Base-by-base conservation (phyloP, 805 yeast species). In the Clavispora carvajalis region DNA sequence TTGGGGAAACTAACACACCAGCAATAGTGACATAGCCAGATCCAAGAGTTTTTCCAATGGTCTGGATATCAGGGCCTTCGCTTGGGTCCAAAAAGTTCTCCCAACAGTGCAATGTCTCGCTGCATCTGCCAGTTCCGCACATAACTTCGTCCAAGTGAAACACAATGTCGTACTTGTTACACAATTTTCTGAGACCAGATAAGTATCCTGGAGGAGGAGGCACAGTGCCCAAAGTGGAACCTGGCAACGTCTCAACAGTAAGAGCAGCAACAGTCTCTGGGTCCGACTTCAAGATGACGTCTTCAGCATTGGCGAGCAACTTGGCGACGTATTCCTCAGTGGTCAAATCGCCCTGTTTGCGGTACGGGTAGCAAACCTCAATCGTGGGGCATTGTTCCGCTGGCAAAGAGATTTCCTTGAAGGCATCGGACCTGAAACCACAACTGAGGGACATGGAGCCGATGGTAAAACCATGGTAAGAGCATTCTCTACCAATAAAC, bases 141-240 rank as follows among this genome's bases (percentile, higher is more conserved):
- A 74, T 73, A 33, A 75, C 74, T 54, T 76, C 80, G 48, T 76
- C 80, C 36, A 73, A 55, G 55, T 70, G 62, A 46, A 76, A 59
- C 19, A 74, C 51, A 26, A 71, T 63, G 34, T 73, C 78, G 53
- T 74, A 74, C 50, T 75, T 74, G 53, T 69, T 66, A 51, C 78
- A 73, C 35, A 76, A 52, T 28, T 59, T 67, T 41, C 71, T 57
- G 28, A 66, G 34, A 4, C 62, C 63, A n/a, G 46, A 38, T 34
- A 59, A 46, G 48, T 58, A 58, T 9, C 57, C 55, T 29, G 56
- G 51, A 10, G 58, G 54, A 22, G 62, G 60, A n/a, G 55, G 52
- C 17, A 49, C 49, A 9, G 62, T 58, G 9, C 65, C 63, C 16
- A 57, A 35, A 5, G 62, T 46, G 11, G 60, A 52, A 13, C 65